Conservation (phyloP, 345 rosid species). For the Dipteronia dyeriana region DNA sequence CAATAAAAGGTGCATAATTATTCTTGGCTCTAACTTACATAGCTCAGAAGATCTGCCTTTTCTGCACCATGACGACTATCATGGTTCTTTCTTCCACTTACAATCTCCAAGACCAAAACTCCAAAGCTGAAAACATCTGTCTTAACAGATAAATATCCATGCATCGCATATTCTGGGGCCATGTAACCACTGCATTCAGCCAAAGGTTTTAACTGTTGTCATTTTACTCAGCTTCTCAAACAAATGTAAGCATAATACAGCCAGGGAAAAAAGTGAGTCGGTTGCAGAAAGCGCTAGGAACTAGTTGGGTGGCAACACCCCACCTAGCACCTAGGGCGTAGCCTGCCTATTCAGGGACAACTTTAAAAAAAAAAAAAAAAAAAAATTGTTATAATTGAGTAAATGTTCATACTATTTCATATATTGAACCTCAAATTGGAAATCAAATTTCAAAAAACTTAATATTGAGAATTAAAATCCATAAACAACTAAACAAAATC, state of each 20-base stretch:
- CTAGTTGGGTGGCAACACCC: too few species aligned
- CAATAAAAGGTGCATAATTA: neutral
- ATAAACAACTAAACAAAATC: too few species aligned
- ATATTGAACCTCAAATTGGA: too few species aligned
- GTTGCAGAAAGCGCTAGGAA: too few species aligned
- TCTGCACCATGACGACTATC: conserved; percentile 45
- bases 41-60: conserved; percentile 66
- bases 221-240: conserved; percentile 6
- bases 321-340: too few species aligned
- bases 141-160: conserved; percentile 77
- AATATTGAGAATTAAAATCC: too few species aligned
- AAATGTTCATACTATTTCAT: too few species aligned
- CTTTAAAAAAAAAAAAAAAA: too few species aligned
- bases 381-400: too few species aligned
- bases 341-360: too few species aligned
- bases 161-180: conserved; percentile 94
- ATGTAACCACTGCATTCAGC: conserved; percentile 77
- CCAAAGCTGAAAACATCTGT: conserved; percentile 91
- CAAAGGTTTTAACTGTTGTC: neutral
- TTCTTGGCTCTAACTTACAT: conserved; percentile 55
- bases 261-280: too few species aligned
- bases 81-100: conserved; percentile 84
- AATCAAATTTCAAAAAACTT: too few species aligned
- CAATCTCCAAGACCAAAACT: conserved; percentile 77
- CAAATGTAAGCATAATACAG: neutral